phyloP scores from a whole-genome alignment of 495 filamentous ascomycete genomes.

The Aeminium ludgeri region DNA sequence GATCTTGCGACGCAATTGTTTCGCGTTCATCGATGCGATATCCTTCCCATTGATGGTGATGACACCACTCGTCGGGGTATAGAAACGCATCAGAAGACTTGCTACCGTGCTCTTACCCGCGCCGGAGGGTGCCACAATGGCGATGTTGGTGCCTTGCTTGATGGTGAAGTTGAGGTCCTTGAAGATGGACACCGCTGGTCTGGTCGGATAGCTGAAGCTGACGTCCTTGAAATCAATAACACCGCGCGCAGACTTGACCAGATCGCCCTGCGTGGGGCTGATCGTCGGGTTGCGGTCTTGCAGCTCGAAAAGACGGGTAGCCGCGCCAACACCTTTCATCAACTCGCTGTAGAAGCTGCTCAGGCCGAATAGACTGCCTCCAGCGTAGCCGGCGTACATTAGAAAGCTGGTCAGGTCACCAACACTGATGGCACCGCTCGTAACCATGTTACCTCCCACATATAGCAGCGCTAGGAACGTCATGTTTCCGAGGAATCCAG shows the following conservation, averaged over 20 bases:
- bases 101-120: slow-evolving; percentile 93
- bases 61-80: slow-evolving; percentile 57
- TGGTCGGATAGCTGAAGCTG: slow-evolving; percentile 16
- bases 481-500: slow-evolving; percentile 84
- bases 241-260: slow-evolving; percentile 67
- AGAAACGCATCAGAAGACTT: slow-evolving; percentile 76
- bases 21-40: slow-evolving; percentile 76
- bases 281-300: slow-evolving; percentile 86
- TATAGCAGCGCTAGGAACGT: slow-evolving; percentile 85
- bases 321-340: slow-evolving; percentile 96
- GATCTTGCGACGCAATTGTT: slow-evolving; percentile 83
- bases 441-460: slow-evolving; percentile 77
- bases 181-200: slow-evolving; percentile 67
- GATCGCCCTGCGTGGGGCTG: slow-evolving; percentile 58
- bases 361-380: slow-evolving; percentile 76
- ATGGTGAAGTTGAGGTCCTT: slow-evolving; percentile 77
- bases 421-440: slow-evolving; percentile 66
- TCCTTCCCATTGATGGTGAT: slow-evolving; percentile 77
- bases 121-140: slow-evolving; percentile 87
- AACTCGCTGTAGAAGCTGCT: slow-evolving; percentile 95
- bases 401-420: slow-evolving; percentile 93
- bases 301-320: slow-evolving; percentile 84
- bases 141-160: slow-evolving; percentile 81
- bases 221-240: slow-evolving; percentile 32
- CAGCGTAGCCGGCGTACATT: slow-evolving; percentile 94